A percentile compares a stretch with the other conserved stretches of the same genome.
Evolutionary conservation across 352 stramenopile genomes (phyloP).

Genomic region (Phytophthora agathidicida): DNA sequence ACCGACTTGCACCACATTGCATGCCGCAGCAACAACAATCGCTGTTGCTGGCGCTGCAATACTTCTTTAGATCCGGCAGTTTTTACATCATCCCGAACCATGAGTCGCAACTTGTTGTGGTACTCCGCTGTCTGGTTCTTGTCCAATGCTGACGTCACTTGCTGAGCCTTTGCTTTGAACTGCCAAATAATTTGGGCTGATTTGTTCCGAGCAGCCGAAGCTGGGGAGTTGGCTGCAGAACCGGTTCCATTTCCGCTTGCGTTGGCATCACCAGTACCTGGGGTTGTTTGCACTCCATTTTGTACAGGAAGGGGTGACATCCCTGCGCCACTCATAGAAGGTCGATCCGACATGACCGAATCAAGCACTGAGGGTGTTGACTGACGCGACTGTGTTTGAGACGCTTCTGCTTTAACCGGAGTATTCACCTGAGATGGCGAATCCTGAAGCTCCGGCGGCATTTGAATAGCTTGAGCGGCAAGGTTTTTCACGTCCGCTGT

Average conservation of each 20-base stretch:
- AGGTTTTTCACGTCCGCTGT: conserved; percentile 25
- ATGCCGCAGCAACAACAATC: conserved; percentile 96
- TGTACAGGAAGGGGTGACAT: conserved; percentile 37
- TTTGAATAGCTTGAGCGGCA: conserved; percentile 70
- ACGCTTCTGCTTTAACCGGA: conserved; percentile 36
- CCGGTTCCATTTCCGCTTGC: conserved; percentile 10
- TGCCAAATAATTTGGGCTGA: conserved; percentile 85
- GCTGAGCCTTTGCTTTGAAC: conserved; percentile 77
- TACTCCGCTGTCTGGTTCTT: conserved; percentile 83
- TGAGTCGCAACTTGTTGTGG: conserved; percentile 84
- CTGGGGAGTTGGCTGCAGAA: conserved; percentile 27
- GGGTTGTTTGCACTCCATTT: conserved; percentile 24
- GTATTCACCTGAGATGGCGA: conserved; percentile 35
- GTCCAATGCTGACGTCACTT: conserved; percentile 83
- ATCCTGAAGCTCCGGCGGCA: conserved; percentile 77
- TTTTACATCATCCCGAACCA: conserved; percentile 78
- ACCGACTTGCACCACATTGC: conserved; percentile 98
- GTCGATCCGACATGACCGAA: conserved; percentile 51
- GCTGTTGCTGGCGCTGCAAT: conserved; percentile 98
- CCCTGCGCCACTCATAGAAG: conserved; percentile 41
- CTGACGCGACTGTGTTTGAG: conserved; percentile 36
- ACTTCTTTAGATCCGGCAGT: conserved; percentile 91
- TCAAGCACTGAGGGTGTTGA: conserved; percentile 47
- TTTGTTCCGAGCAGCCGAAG: conserved; percentile 54
- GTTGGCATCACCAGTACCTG: conserved; percentile 11